These are phyloP conservation scores for Aechmea fasciata DNA, from an alignment of 176 grass and related monocot species.

Conservation along the genomic window DNA sequence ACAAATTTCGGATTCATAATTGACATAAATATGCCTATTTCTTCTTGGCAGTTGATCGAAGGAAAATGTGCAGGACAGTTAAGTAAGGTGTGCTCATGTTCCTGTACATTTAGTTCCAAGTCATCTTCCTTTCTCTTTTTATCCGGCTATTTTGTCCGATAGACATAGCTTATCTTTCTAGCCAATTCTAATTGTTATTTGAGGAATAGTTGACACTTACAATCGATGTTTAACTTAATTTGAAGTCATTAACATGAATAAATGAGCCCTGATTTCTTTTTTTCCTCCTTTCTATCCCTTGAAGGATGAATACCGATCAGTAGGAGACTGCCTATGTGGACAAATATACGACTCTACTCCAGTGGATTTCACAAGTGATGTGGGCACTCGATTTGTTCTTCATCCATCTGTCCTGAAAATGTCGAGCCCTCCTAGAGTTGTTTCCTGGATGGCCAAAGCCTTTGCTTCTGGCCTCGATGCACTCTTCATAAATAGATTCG, in stretches of 20 bases:
- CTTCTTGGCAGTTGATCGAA: slow-evolving; percentile 47
- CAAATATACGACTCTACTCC: slow-evolving; percentile 85
- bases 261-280: neutral
- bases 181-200: neutral
- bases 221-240: neutral
- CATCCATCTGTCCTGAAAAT: slow-evolving; percentile 83
- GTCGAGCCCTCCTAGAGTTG: slow-evolving; percentile 63
- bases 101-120: neutral
- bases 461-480: slow-evolving; percentile 60
- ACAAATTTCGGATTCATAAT: slow-evolving; percentile 1
- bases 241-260: neutral
- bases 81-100: slow-evolving; percentile 37
- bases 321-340: slow-evolving; percentile 69
- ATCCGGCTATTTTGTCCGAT: neutral
- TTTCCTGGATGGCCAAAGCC: slow-evolving; percentile 68
- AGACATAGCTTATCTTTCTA: neutral
- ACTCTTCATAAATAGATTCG: slow-evolving; percentile 87
- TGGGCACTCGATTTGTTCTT: slow-evolving; percentile 82
- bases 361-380: slow-evolving; percentile 91
- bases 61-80: slow-evolving; percentile 26
- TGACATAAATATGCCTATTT: slow-evolving; percentile 9
- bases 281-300: slow-evolving; percentile 2
- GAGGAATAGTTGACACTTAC: neutral
- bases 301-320: slow-evolving; percentile 80
- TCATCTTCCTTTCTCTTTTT: neutral